These are phyloP conservation scores for Suillus luteus DNA, from an alignment of 768 basidiomycete genomes.

Conservation along the genomic window DNA sequence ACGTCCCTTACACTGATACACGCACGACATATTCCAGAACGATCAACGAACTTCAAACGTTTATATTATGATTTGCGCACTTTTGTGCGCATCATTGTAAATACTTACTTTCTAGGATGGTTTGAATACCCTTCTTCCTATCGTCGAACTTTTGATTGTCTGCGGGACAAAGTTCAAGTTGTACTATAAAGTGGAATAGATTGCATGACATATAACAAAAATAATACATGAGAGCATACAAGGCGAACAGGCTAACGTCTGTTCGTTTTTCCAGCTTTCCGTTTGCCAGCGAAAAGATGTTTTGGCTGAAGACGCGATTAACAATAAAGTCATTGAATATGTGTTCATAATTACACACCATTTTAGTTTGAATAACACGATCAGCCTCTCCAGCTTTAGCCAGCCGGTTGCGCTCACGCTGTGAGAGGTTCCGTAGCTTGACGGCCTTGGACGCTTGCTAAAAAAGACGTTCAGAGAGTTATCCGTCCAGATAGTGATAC, in stretches of 20 bases:
- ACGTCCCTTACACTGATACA: slow-evolving; percentile 13
- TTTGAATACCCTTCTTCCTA: slow-evolving; percentile 1
- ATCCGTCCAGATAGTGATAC: slow-evolving; percentile 4
- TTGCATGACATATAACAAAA: slow-evolving; percentile 1
- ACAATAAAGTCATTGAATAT: slow-evolving; percentile 2
- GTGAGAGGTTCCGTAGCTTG: slow-evolving; percentile 83
- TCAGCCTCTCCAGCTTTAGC: slow-evolving; percentile 93
- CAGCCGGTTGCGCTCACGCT: slow-evolving; percentile 82
- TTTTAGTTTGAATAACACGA: slow-evolving; percentile 78
- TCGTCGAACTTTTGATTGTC: background rate
- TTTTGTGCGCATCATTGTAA: slow-evolving; percentile 16
- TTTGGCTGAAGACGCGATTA: slow-evolving; percentile 57
- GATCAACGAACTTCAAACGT: slow-evolving; percentile 24
- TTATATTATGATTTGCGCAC: slow-evolving; percentile 30
- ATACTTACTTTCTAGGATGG: slow-evolving; percentile 21
- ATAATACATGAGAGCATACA: slow-evolving; percentile 2
- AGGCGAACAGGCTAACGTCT: slow-evolving; percentile 39
- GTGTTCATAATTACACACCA: slow-evolving; percentile 51
- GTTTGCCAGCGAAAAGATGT: slow-evolving; percentile 81
- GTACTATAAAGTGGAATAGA: slow-evolving; percentile 21
- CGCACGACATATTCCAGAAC: slow-evolving; percentile 17
- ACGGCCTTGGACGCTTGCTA: slow-evolving; percentile 81
- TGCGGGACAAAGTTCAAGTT: slow-evolving; percentile 8
- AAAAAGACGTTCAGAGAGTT: slow-evolving; percentile 15
- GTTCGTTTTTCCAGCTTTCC: slow-evolving; percentile 78